phyloP scores from a whole-genome alignment of 805 yeast genomes.

The Wickerhamiella hasegawae region DNA sequence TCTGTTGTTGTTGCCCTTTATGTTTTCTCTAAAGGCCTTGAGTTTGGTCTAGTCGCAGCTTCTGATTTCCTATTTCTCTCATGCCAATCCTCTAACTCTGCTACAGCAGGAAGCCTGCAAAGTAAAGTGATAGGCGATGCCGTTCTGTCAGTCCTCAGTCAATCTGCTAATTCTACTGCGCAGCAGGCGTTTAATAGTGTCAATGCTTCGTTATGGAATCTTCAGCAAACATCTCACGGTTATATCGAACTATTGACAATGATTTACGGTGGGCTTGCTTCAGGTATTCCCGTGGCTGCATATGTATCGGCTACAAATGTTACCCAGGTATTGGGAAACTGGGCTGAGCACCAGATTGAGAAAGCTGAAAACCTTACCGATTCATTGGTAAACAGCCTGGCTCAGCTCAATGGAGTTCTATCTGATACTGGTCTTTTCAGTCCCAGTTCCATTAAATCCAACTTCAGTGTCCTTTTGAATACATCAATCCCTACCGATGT shows the following conservation, averaged over 20 bases:
- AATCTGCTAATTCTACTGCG: not conserved
- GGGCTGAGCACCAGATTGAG: slow-evolving; percentile 2
- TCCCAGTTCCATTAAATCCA: not conserved
- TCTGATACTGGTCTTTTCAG: not conserved
- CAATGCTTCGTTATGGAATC: slow-evolving; percentile 7
- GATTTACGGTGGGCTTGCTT: slow-evolving; percentile 4
- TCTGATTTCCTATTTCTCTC: too few relatives aligned
- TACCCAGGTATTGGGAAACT: slow-evolving; percentile 5
- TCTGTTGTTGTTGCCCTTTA: slow-evolving; percentile 7
- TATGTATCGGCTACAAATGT: slow-evolving; percentile 4
- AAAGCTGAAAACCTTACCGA: slow-evolving; percentile 4
- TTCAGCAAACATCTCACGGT: not conserved
- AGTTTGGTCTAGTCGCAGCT: not conserved
- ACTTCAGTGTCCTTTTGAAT: not conserved
- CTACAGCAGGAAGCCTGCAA: not conserved
- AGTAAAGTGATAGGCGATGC: not conserved
- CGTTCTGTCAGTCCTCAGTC: not conserved
- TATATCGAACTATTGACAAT: slow-evolving; percentile 4
- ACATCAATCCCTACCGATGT: not conserved
- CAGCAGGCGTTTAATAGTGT: slow-evolving; percentile 1
- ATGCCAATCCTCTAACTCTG: not conserved
- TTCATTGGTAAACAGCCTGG: not conserved
- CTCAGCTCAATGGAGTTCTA: not conserved
- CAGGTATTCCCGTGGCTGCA: slow-evolving; percentile 1
- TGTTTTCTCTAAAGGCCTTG: not conserved